Evolutionary conservation across 192 early-diverging fungal genomes (phyloP).

Genomic region (Dissophora ornata): DNA sequence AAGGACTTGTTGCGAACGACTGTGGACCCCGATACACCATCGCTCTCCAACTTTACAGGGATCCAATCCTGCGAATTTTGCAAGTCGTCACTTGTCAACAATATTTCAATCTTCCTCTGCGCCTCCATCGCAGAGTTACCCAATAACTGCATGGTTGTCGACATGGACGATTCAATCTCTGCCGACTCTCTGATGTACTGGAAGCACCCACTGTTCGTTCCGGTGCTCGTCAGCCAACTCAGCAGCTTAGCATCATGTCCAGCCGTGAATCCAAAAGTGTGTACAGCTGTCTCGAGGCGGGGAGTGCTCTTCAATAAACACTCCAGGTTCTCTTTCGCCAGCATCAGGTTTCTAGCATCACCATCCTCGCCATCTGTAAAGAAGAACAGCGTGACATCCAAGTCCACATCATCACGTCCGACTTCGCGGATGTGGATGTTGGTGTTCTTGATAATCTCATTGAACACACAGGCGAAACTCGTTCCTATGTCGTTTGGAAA

Average conservation of each 20-base stretch:
- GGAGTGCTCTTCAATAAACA: constrained; percentile 10
- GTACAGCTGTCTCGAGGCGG: constrained; percentile 34
- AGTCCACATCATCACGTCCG: constrained; percentile 7
- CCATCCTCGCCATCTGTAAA: constrained; percentile 53
- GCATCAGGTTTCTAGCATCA: neutral
- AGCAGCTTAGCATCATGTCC: constrained; percentile 52
- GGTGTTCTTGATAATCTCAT: constrained; percentile 14
- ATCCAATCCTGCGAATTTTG: constrained; percentile 13
- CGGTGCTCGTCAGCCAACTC: constrained; percentile 56
- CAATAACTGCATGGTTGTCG: constrained; percentile 38
- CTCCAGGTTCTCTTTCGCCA: constrained; percentile 9
- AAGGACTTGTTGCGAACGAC: constrained; percentile 23
- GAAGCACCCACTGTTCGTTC: constrained; percentile 55
- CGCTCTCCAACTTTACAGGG: constrained; percentile 31
- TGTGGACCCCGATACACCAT: constrained; percentile 27
- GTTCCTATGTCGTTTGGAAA: too few relatives aligned
- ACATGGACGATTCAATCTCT: constrained; percentile 47
- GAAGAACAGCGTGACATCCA: constrained; percentile 50
- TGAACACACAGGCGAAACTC: constrained; percentile 42
- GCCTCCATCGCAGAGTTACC: constrained; percentile 25
- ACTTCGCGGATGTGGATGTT: constrained; percentile 3
- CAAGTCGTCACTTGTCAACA: neutral
- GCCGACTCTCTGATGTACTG: constrained; percentile 48
- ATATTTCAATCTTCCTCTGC: constrained; percentile 34
- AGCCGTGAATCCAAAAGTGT: constrained; percentile 54